phyloP scores from a whole-genome alignment of 345 rosid species.

The Rhizophora apiculata region DNA sequence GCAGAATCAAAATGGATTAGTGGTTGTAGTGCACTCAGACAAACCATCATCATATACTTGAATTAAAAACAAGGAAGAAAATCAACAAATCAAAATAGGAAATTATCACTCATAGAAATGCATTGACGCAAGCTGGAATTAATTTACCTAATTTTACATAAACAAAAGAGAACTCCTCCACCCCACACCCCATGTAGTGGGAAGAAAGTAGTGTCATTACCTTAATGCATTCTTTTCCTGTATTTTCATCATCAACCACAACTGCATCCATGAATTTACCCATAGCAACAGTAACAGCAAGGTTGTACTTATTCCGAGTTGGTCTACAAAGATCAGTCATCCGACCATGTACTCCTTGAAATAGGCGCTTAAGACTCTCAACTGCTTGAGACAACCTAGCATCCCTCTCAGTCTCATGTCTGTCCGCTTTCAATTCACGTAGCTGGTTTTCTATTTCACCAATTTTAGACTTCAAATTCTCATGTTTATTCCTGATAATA shows the following conservation, averaged over 20 bases:
- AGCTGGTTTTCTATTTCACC: slow-evolving; percentile 75
- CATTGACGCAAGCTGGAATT: neutral
- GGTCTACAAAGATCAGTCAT: slow-evolving; percentile 97
- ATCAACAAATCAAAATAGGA: neutral
- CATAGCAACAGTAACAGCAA: slow-evolving; percentile 98
- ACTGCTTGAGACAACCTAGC: slow-evolving; percentile 85
- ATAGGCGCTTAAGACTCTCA: slow-evolving; percentile 83
- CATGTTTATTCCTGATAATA: slow-evolving; percentile 56
- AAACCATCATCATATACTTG: neutral
- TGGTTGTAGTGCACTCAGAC: slow-evolving; percentile 13
- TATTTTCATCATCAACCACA: slow-evolving; percentile 91
- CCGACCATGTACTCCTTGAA: slow-evolving; percentile 96
- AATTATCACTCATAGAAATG: neutral
- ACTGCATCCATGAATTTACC: slow-evolving; percentile 99
- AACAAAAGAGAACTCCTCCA: neutral
- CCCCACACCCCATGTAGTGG: neutral
- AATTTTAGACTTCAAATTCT: slow-evolving; percentile 71
- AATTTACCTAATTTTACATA: neutral
- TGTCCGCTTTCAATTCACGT: slow-evolving; percentile 88
- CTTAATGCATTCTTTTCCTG: slow-evolving; percentile 98
- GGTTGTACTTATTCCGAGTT: slow-evolving; percentile 83
- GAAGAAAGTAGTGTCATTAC: slow-evolving; percentile 31
- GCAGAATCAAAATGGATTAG: slow-evolving; percentile 33
- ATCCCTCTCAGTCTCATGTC: slow-evolving; percentile 91
- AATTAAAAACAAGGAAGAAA: neutral